phyloP scores from a whole-genome alignment of 2,329 filamentous ascomycete species.

The Ophiostoma novo-ulmi region DNA sequence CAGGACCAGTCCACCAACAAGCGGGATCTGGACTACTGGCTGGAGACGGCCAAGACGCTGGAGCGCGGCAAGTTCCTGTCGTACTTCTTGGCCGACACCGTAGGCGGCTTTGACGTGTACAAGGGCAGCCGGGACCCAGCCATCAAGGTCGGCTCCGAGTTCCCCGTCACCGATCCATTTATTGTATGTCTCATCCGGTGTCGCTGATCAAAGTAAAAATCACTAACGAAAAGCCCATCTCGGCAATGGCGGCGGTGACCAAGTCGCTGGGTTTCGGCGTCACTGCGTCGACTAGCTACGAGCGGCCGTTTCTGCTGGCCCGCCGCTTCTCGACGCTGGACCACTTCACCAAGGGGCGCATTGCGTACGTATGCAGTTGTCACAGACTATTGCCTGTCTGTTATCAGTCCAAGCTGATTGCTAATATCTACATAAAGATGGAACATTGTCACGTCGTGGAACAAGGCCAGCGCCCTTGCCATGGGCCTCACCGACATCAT shows the following conservation, averaged over 20 bases:
- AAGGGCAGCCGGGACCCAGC: slow-evolving; percentile 18
- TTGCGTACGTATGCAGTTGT: not conserved
- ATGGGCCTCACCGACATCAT: slow-evolving; percentile 24
- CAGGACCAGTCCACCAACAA: slow-evolving; percentile 15
- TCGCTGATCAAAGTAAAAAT: not conserved
- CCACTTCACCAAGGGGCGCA: slow-evolving; percentile 25
- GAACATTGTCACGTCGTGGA: slow-evolving; percentile 29
- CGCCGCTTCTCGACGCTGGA: slow-evolving; percentile 25
- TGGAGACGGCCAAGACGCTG: slow-evolving; percentile 14
- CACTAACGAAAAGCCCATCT: slow-evolving; percentile 11
- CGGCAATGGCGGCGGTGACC: slow-evolving; percentile 25
- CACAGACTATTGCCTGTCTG: too few species aligned
- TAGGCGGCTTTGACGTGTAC: slow-evolving; percentile 25
- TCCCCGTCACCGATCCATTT: slow-evolving; percentile 19
- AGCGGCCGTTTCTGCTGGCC: slow-evolving; percentile 20
- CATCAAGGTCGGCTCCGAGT: slow-evolving; percentile 15
- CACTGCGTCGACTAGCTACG: slow-evolving; percentile 21
- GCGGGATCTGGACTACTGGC: slow-evolving; percentile 15
- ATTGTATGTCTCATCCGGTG: not conserved
- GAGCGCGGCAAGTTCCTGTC: slow-evolving; percentile 20
- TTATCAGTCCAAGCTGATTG: too few species aligned
- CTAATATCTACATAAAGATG: slow-evolving; percentile 16
- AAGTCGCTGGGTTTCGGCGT: slow-evolving; percentile 21
- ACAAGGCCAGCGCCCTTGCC: slow-evolving; percentile 23
- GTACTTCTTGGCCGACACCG: slow-evolving; percentile 23